Evolutionary conservation across 1,284 basidiomycete species (phyloP), one percentile per base, ranked within the genome.

Genomic region (Puccinia novopanici): DNA sequence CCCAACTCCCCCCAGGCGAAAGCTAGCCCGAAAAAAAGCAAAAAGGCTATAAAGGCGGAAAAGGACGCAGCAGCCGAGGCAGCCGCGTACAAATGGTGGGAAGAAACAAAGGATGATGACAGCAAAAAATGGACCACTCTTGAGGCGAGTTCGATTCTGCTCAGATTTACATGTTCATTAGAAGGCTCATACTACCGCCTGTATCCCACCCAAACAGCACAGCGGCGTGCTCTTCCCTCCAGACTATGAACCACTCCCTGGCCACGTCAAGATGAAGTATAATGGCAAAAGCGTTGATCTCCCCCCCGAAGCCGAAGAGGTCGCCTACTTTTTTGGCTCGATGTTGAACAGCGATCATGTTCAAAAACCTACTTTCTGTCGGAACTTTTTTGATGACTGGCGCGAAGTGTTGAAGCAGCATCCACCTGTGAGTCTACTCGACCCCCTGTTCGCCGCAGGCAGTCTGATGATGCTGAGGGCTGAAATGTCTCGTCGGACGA

Each of bases 351-450:
- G 94, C 3, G 94, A 96, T 83, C 95, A 99, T 84, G 93, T 93
- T 3, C 89, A 92, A 86, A 95, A 99, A 86, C 88, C 88, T 37
- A 91, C 89, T 0, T 99, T 99, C 88, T 93, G 93, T 86, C 90
- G 91, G 85, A 99, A 99, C 87, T 99, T 99, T 87, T 99, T 99
- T 86, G 88, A 91, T 0, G 95, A 98, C 86, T 99, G 92, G 89
- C 89, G 91, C 82, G 89, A 87, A 13, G 89, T 95, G 22, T 86
- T 98, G 81, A 91, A 92, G 83, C 89, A 92, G 82, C 87, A 93
- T 86, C 95, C 96, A 82, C 93, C 96, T n/a, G 93, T 94, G 85
- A 83, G 92, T 27, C 70, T 52, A 54, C 22, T 37, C 42, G 65
- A 57, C 13, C 10, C 30, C 42, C 57, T 45, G n/a, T 5, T n/a